phyloP scores from a whole-genome alignment of 2,329 filamentous ascomycete species.

The Monosporascus cannonballus region DNA sequence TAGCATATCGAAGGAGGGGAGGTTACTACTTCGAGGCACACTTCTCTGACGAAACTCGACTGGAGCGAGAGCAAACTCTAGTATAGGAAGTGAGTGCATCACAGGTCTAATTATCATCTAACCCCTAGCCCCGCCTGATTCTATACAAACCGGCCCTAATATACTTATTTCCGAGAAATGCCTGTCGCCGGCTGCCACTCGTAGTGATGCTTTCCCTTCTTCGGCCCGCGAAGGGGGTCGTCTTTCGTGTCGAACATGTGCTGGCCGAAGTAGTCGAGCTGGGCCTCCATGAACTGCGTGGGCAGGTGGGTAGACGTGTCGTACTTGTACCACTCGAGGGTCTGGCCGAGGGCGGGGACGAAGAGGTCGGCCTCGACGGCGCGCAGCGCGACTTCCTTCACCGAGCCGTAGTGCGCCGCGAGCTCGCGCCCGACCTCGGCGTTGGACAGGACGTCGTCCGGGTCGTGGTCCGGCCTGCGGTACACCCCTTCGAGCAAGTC shows the following conservation, averaged over 20 bases:
- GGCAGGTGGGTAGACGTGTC: constrained; percentile 53
- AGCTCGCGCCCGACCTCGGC: constrained; percentile 47
- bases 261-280: constrained; percentile 65
- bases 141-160: not conserved
- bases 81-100: too few species aligned
- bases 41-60: too few species aligned
- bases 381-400: constrained; percentile 52
- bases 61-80: too few species aligned
- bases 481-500: constrained; percentile 48
- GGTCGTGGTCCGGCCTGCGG: constrained; percentile 28
- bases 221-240: constrained; percentile 43
- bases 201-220: constrained; percentile 55
- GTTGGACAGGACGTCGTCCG: constrained; percentile 38
- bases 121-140: too few species aligned
- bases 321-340: constrained; percentile 63
- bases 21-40: too few species aligned
- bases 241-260: constrained; percentile 58
- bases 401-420: constrained; percentile 37
- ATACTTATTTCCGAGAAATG: not conserved
- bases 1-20: too few species aligned
- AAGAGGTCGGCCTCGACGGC: constrained; percentile 52
- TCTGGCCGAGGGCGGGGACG: constrained; percentile 54
- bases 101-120: too few species aligned
- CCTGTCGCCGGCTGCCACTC: constrained; percentile 47
- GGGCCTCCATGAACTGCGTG: constrained; percentile 63